Evolutionary conservation across 441 rosid genomes (phyloP).

Genomic region (Erodium trifolium): DNA sequence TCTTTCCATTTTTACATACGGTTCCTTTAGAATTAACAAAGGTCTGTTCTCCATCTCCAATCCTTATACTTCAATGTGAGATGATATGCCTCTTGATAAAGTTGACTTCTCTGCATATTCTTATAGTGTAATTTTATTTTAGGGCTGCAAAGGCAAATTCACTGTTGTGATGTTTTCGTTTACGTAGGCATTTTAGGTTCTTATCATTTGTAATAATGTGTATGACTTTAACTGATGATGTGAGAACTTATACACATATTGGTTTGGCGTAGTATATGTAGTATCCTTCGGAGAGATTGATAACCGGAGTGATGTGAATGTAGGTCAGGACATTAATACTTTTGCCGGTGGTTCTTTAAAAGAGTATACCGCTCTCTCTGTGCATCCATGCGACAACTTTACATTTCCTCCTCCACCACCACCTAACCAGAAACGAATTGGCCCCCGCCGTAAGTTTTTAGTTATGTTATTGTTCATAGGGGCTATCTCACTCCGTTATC

Average conservation of each 20-base stretch:
- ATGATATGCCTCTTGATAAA: background rate
- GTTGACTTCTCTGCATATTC: background rate
- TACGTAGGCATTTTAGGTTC: too few relatives aligned
- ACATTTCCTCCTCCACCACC: constrained; percentile 88
- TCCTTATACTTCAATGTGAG: background rate
- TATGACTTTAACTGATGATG: too few relatives aligned
- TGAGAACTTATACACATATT: too few relatives aligned
- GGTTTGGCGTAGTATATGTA: too few relatives aligned
- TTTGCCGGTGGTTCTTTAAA: constrained; percentile 16
- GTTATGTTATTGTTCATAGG: background rate
- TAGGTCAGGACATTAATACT: constrained; percentile 22
- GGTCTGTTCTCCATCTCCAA: constrained; percentile 31
- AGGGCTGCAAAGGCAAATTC: too few relatives aligned
- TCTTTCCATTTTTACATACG: constrained; percentile 52
- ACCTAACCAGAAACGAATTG: constrained; percentile 45
- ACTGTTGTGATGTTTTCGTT: too few relatives aligned
- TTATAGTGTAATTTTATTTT: background rate
- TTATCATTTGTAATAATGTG: too few relatives aligned
- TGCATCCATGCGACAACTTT: constrained; percentile 53
- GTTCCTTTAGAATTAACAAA: constrained; percentile 52
- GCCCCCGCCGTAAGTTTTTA: constrained; percentile 72
- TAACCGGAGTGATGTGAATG: constrained; percentile 8
- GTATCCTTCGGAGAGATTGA: background rate
- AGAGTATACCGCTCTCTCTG: background rate
- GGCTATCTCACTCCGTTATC: too few relatives aligned